Evolutionary conservation across 345 rosid species (phyloP), one percentile per base, ranked within the genome.

Genomic region (Eucalyptus dawsonii): DNA sequence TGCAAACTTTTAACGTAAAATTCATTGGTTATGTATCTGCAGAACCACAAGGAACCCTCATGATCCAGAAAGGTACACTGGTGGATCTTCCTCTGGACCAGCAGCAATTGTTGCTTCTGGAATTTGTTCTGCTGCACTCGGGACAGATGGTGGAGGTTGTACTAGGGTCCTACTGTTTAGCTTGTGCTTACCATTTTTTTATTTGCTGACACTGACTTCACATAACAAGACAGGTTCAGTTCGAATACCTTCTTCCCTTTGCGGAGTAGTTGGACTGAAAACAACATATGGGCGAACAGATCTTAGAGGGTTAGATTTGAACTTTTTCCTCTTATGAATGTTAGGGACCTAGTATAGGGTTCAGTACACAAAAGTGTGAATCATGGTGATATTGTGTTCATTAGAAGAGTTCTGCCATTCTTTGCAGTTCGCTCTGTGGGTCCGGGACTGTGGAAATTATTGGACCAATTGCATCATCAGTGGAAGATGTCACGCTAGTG

Each of bases 101-200:
- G 98, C 97, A 90, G 99, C 99, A 89, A 92, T 97, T 90, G 98
- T 97, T 69, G 98, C 98, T 92, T 92, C 97, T 86, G 99, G 99
- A 91, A 53, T 97, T 88, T 96, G 99, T 93, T 95, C 99, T 88
- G 99, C 98, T 94, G 95, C 98, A 90, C 94, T 97, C 80, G 99
- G 99, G 92, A 95, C 99, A 89, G 99, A 97, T 90, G 99, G 98
- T 87, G 99, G 99, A 97, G 99, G 98, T 97, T 93, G 94, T 88
- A 87, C 51, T 76, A 86, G 45, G 88, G 51, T 88, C 47, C 86
- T 81, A 87, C 87, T 88, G 81, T 24, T 51, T 89, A 24, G 49
- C 58, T 47, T 60, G 42, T 65, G 83, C 81, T 53, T 29, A 37
- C 62, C 34, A 40, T 62, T 54, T 47, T 47, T 49, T 86, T 34